Base-by-base conservation (phyloP, 176 grass and related monocot species). In the Hordeum marinum region DNA sequence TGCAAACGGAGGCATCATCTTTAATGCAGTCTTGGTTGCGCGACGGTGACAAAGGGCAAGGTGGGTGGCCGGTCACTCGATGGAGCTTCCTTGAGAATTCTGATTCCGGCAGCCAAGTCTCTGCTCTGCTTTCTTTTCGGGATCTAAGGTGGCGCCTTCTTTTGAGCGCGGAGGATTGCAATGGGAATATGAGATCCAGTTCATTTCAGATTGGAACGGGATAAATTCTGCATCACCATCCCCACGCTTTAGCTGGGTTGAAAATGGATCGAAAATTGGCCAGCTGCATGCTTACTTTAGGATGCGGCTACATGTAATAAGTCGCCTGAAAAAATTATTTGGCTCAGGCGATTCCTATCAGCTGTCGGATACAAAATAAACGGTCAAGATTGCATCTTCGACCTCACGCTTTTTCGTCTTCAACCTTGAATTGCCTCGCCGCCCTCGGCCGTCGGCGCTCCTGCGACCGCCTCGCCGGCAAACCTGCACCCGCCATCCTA, bases 21-120 rank as follows among this genome's bases (percentile, higher is more conserved):
- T 90, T 66, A 90, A 83, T 79, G 80, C 23, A 54, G 60, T 80
- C 74, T 67, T 59, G 67, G 59, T 87, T 27, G 31, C 5, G n/a
- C 83, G 89, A 83, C 8, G 45, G 59, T 3, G 89, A 90, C 76
- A 31, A 50, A 50, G 2, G 60, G 84, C 68, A 74, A 29, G 37
- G 43, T 83, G n/a, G 75, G 46, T 87, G 85, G 40, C 76, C 39
- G 34, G 75, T 83, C 75, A 9, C 27, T 75, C 75, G 7, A 15
- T 39, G 5, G 15, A 48, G 52, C 48, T 63, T 79, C 39, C 20
- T 64, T 64, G 24, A 27, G 32, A 86, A 68, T 67, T 27, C 36
- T 80, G 35, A 64, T 14, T 36, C 3, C 40, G 8, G 42, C 25
- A 26, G 68, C 36, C 68, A 54, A 36, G n/a, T 70, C 26, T 66